Base-by-base conservation (phyloP, 163 green algal species). In the Scenedesmus sp. region DNA sequence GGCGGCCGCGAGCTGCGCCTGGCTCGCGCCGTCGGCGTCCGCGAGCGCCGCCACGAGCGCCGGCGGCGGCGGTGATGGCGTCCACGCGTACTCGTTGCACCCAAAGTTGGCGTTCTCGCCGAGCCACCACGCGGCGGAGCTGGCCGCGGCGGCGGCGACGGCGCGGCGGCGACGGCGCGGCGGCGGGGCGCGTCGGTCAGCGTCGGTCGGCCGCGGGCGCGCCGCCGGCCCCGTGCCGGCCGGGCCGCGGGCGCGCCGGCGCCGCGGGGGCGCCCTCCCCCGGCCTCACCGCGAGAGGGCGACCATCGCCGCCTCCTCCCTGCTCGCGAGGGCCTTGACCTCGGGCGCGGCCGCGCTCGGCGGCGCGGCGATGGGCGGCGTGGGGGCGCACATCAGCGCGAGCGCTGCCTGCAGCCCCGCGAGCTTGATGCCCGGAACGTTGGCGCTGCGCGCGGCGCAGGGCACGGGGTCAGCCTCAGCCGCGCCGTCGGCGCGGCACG, bases 91-190 rank as follows among this genome's bases (percentile, higher is more conserved):
- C 57, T 89, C 84, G 22, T 78, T 78, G 20, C 83, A 51, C 0
- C 84, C 78, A 36, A 71, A 78, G 82, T 94, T 94, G 42, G 85
- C 80, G 63, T 95, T 81, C 84, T 96, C 92, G 5, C 91, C 92
- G 54, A 96, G 82, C 92, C 91, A 97, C 86, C 87, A 83, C 13
- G 91, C 60, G 7, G 81, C 84, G 4, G 88, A 83, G 20, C 79
- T 86, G 58, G 4, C 22, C n/a, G n/a, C n/a, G n/a, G n/a, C n/a
- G n/a, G n/a, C 3, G 14, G 6, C 53, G 6, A 56, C 10, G 53
- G 53, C 53, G 47, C 15, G 47, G 47, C 47, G 47, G 17, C 47
- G 17, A 24, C 54, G n/a, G n/a, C n/a, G n/a, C n/a, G n/a, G n/a
- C n/a, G n/a, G n/a, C n/a, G n/a, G n/a, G n/a, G n/a, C n/a, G n/a